A percentile compares a stretch with the other conserved stretches of the same genome.
Conservation (phyloP, 2,329 filamentous ascomycete species). For the Nigrospora oryzae region DNA sequence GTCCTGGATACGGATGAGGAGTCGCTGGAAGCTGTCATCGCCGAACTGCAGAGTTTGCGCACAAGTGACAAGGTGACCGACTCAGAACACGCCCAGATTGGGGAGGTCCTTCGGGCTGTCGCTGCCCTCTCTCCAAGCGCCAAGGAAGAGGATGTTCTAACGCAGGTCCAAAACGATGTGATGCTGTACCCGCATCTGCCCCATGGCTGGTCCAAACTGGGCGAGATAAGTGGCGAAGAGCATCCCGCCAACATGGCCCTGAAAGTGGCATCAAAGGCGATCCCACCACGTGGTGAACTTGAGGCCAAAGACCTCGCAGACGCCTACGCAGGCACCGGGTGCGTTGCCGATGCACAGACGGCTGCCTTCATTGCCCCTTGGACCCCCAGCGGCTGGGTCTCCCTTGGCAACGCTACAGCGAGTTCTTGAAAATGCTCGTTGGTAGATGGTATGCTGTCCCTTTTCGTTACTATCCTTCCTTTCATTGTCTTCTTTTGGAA, state of each 20-base stretch:
- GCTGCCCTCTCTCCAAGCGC: constrained; percentile 47
- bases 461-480: too few species aligned
- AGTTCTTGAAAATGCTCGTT: constrained; percentile 2
- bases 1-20: constrained; percentile 73
- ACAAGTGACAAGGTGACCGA: constrained; percentile 55
- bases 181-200: constrained; percentile 75
- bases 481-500: too few species aligned
- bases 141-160: constrained; percentile 41
- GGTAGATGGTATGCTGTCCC: not conserved
- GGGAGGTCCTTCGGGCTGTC: constrained; percentile 68
- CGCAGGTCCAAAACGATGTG: constrained; percentile 66
- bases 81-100: constrained; percentile 59
- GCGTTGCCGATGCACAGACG: constrained; percentile 64
- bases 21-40: constrained; percentile 68
- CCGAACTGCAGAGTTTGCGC: constrained; percentile 67
- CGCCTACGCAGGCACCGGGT: constrained; percentile 68
- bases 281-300: constrained; percentile 64
- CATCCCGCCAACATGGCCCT: constrained; percentile 68
- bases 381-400: constrained; percentile 57
- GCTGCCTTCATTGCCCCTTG: constrained; percentile 79
- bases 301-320: constrained; percentile 61
- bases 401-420: constrained; percentile 33
- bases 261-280: constrained; percentile 63
- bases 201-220: constrained; percentile 72
- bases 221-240: constrained; percentile 46